Percentiles rank a stretch among this genome's conserved stretches.
Conservation (phyloP, 768 basidiomycete genomes). For the Suillus subaureus region DNA sequence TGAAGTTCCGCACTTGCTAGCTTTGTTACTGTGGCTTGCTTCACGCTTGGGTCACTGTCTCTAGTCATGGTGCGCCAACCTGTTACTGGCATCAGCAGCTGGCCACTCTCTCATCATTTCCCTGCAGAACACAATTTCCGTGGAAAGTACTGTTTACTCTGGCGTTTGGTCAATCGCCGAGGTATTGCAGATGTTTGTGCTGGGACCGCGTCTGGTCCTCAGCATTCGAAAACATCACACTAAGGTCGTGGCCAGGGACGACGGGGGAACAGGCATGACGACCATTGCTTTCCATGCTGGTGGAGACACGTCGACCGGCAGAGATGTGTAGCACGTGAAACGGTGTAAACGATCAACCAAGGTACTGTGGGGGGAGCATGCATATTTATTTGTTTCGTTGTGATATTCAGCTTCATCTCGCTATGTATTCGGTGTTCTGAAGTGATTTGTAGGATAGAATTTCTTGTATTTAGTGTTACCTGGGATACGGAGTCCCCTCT, state of each 20-base stretch:
- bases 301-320: not conserved
- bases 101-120: not conserved
- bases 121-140: too few species aligned
- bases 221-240: not conserved
- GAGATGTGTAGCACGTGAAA: not conserved
- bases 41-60: not conserved
- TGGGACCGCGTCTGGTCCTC: not conserved
- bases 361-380: not conserved
- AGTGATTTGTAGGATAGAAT: too few species aligned
- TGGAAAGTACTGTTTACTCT: not conserved
- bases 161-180: not conserved
- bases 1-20: not conserved
- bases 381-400: too few species aligned
- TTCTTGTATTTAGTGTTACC: too few species aligned
- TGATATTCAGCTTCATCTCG: too few species aligned
- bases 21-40: not conserved
- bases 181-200: not conserved
- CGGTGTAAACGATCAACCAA: not conserved
- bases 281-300: not conserved
- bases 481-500: too few species aligned
- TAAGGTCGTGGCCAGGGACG: not conserved
- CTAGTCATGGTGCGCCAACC: not conserved
- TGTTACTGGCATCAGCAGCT: not conserved
- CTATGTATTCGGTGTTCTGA: too few species aligned
- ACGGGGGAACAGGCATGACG: not conserved